Evolutionary conservation across 179 eudicot genomes (phyloP).

Genomic region (Beta macrorhiza): DNA sequence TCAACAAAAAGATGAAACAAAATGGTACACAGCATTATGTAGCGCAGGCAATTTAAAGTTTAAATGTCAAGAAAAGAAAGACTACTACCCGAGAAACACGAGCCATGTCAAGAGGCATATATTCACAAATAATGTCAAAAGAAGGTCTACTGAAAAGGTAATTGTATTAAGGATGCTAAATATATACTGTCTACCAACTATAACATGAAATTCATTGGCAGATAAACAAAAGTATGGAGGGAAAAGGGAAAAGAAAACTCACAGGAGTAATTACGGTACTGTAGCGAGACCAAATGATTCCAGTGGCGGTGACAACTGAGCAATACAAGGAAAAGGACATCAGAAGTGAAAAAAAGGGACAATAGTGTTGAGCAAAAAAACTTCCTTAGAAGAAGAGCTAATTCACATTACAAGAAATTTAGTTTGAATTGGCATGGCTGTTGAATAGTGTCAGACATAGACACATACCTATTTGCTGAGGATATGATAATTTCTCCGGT

Average conservation of each 20-base stretch:
- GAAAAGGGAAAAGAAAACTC: slow-evolving; percentile 29
- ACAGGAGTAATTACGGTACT: slow-evolving; percentile 87
- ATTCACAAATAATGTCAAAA: not conserved
- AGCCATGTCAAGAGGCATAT: not conserved
- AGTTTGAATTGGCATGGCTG: not conserved
- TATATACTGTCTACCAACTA: not conserved
- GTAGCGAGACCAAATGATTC: slow-evolving; percentile 87
- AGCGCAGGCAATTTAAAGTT: not conserved
- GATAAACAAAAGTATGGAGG: not conserved
- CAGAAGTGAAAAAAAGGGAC: not conserved
- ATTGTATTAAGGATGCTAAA: not conserved
- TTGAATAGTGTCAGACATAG: not conserved
- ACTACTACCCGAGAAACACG: not conserved
- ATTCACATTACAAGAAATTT: not conserved
- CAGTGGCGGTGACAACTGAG: slow-evolving; percentile 76
- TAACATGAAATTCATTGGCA: not conserved
- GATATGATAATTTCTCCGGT: slow-evolving; percentile 78
- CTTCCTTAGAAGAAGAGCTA: not conserved
- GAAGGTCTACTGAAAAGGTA: not conserved
- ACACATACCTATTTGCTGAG: slow-evolving; percentile 68
- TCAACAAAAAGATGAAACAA: not conserved
- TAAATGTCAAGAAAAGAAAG: not conserved
- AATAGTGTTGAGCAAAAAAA: not conserved
- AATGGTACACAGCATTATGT: not conserved
- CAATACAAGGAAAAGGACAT: not conserved